These are phyloP conservation scores for Chrysosporium keratinophilum DNA, from an alignment of 2,329 filamentous ascomycete genomes.

Conservation along the genomic window DNA sequence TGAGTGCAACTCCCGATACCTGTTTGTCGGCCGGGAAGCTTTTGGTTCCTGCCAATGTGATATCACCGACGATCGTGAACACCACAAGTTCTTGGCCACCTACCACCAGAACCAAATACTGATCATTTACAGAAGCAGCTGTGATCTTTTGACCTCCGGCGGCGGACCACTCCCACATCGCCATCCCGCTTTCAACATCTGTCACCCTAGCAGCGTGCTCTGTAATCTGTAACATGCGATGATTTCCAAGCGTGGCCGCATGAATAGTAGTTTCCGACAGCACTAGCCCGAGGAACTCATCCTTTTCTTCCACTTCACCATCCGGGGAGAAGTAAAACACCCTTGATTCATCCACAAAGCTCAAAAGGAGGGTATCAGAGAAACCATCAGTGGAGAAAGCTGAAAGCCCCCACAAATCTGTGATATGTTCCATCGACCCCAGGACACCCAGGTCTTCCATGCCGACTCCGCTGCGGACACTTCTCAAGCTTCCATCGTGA, in stretches of 20 bases:
- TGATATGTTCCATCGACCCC: constrained; percentile 64
- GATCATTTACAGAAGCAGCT: constrained; percentile 62
- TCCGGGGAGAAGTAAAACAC: constrained; percentile 64
- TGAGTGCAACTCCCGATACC: constrained; percentile 72
- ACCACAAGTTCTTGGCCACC: constrained; percentile 64
- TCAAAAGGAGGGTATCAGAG: constrained; percentile 63
- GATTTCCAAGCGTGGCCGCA: constrained; percentile 53
- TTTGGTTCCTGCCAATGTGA: constrained; percentile 50
- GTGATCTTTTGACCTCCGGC: constrained; percentile 50
- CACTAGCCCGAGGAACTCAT: constrained; percentile 59
- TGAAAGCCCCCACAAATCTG: constrained; percentile 61
- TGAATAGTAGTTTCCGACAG: constrained; percentile 64
- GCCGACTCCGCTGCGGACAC: constrained; percentile 85
- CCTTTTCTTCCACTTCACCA: constrained; percentile 77
- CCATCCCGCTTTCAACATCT: constrained; percentile 40
- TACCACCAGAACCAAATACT: constrained; percentile 61
- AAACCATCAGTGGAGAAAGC: constrained; percentile 36
- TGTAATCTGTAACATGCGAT: constrained; percentile 66
- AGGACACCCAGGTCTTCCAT: constrained; percentile 78
- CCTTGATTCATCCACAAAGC: constrained; percentile 73
- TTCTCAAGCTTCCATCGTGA: constrained; percentile 76
- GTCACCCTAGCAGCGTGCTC: constrained; percentile 51
- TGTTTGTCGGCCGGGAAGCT: constrained; percentile 59
- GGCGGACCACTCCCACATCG: constrained; percentile 39
- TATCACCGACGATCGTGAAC: constrained; percentile 49